Evolutionary conservation across 78 protist genomes (phyloP), one percentile per base, ranked within the genome.

Genomic region (Polysphondylium violaceum): DNA sequence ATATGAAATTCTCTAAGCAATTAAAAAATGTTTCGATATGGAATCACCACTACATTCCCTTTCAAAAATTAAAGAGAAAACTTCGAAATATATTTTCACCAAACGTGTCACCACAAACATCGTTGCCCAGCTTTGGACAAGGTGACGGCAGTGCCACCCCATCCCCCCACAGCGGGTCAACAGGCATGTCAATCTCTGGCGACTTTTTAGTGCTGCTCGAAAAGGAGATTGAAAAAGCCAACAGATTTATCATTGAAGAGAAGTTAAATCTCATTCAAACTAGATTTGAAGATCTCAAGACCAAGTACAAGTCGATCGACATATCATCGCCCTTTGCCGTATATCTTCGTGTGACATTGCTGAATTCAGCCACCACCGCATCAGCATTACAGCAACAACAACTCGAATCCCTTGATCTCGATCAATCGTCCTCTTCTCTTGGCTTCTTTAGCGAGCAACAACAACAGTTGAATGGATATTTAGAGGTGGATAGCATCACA

Each of bases 61-160:
- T 69, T 8, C 91, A 83, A 43, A 83, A 69, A 31, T n/a, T 83
- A 31, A 83, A 83, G 58, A 83, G 91, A 83, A 83, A 69, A 23
- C 3, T 83, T 14, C 51, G 77, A 43, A 27, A 25, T 0, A 19
- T 58, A 16, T 69, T 64, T 58, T 83, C 91, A 31, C 91, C 77
- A 38, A 59, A 59, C 44, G 43, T 29, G n/a, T 72, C 67, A 69
- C 73, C 67, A 23, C n/a, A n/a, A n/a, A n/a, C n/a, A n/a, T n/a
- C n/a, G n/a, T n/a, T n/a, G n/a, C n/a, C n/a, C n/a, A n/a, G n/a
- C n/a, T n/a, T n/a, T n/a, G n/a, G n/a, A n/a, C n/a, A n/a, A n/a
- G 2, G 29, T 14, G 47, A 59, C 0, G 11, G 31, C 40, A 65
- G 47, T 21, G 41, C 53, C 33, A 61, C 44, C 31, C 11, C 21